These are phyloP conservation scores for Epichloe gansuensis DNA, from an alignment of 2,329 filamentous ascomycete species.

Conservation along the genomic window DNA sequence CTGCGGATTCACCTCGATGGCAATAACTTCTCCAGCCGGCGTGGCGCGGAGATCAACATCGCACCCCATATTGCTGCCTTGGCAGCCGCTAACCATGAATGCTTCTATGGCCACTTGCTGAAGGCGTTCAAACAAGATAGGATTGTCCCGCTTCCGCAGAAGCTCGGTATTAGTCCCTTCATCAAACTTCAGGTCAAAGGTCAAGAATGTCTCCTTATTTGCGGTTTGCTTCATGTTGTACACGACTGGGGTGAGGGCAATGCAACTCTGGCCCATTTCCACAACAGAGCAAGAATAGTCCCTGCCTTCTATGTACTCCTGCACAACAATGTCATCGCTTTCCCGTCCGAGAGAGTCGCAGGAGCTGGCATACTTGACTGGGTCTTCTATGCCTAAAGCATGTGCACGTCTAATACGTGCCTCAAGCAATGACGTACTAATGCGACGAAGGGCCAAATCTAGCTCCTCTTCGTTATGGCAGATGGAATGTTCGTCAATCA, in stretches of 20 bases:
- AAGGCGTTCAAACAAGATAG: neutral
- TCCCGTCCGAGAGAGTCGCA: neutral
- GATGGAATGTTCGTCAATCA: neutral
- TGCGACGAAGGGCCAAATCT: neutral
- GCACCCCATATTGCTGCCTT: neutral
- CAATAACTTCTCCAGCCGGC: neutral
- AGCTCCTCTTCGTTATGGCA: neutral
- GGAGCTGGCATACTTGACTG: neutral
- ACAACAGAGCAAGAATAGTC: neutral
- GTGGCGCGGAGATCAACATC: constrained; percentile 1
- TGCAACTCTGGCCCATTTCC: neutral
- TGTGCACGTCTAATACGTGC: neutral
- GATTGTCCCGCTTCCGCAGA: neutral
- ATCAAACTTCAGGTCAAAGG: constrained; percentile 1
- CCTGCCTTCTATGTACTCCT: neutral
- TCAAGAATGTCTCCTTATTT: neutral
- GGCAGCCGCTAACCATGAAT: neutral
- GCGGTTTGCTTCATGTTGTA: neutral
- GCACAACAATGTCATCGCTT: neutral
- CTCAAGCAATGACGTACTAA: neutral
- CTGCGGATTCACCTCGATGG: neutral
- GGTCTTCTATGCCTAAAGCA: neutral
- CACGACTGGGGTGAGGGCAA: neutral
- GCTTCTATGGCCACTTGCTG: neutral
- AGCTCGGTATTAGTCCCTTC: neutral